These are phyloP conservation scores for Pseudocercospora vitis DNA, from an alignment of 2,329 filamentous ascomycete species.

Conservation along the genomic window DNA sequence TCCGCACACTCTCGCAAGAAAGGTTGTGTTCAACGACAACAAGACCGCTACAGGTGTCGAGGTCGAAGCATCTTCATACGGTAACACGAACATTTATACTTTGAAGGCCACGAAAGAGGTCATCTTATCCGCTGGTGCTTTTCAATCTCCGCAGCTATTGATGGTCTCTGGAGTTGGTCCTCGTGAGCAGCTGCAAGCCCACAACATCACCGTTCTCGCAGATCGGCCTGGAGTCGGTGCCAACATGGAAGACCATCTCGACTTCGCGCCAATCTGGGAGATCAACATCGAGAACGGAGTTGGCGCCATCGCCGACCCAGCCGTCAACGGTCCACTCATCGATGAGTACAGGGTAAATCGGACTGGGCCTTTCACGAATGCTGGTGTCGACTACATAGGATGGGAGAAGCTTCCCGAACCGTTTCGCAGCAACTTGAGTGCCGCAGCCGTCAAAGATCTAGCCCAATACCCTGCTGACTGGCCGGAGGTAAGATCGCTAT, in stretches of 20 bases:
- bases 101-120: slow-evolving; percentile 42
- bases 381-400: no score
- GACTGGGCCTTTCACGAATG: no score
- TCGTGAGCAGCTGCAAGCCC: not conserved
- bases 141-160: slow-evolving; percentile 51
- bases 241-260: slow-evolving; percentile 1
- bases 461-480: no score
- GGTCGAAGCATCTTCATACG: slow-evolving; percentile 18
- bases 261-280: no score
- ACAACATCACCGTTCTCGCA: not conserved
- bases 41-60: slow-evolving; percentile 31
- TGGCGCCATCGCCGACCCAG: no score
- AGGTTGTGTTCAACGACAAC: slow-evolving; percentile 36
- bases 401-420: no score
- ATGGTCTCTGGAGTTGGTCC: slow-evolving; percentile 60
- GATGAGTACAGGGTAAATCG: no score
- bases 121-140: slow-evolving; percentile 43
- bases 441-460: no score
- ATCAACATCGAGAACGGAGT: no score
- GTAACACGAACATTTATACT: slow-evolving; percentile 21
- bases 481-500: no score
- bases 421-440: no score
- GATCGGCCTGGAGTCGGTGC: not conserved
- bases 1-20: slow-evolving; percentile 36
- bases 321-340: no score